Percentiles rank a stretch among this genome's conserved stretches.
These are phyloP conservation scores for Neonectria coccinea DNA, from an alignment of 2,329 filamentous ascomycete species.

Conservation along the genomic window DNA sequence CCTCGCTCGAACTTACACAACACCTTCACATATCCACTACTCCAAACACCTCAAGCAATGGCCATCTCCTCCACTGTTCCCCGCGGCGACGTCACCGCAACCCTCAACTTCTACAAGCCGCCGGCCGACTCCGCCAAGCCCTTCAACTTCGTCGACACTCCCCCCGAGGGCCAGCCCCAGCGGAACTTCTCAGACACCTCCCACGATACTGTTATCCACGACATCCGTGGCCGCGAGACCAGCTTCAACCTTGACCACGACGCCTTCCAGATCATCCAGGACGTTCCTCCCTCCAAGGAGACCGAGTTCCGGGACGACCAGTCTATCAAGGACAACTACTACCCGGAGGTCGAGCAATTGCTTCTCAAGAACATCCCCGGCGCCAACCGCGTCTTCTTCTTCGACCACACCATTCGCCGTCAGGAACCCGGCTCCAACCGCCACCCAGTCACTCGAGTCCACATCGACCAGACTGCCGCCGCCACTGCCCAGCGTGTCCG, in stretches of 20 bases:
- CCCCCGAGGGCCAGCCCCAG: slow-evolving; percentile 69
- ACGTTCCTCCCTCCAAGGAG: slow-evolving; percentile 64
- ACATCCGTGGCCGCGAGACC: slow-evolving; percentile 78
- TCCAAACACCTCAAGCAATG: slow-evolving; percentile 47
- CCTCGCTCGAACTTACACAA: background rate
- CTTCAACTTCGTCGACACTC: slow-evolving; percentile 75
- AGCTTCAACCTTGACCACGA: slow-evolving; percentile 77
- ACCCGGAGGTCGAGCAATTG: slow-evolving; percentile 83
- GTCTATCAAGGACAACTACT: slow-evolving; percentile 79
- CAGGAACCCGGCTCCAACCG: slow-evolving; percentile 68
- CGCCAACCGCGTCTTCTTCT: slow-evolving; percentile 75
- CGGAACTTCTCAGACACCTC: slow-evolving; percentile 70
- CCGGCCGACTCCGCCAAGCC: slow-evolving; percentile 70
- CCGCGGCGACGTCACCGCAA: slow-evolving; percentile 70
- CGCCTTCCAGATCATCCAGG: slow-evolving; percentile 76
- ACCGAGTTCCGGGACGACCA: slow-evolving; percentile 74
- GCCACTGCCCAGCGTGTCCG: slow-evolving; percentile 76
- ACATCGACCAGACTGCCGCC: slow-evolving; percentile 83
- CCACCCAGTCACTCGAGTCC: slow-evolving; percentile 76
- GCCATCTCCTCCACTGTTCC: slow-evolving; percentile 57
- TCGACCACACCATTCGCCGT: slow-evolving; percentile 90
- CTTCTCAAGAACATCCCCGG: slow-evolving; percentile 76
- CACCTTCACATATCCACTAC: background rate
- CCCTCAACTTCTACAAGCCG: slow-evolving; percentile 73
- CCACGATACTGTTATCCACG: slow-evolving; percentile 70